Base-by-base conservation (phyloP, 768 basidiomycete species). In the Russula olivacea region DNA sequence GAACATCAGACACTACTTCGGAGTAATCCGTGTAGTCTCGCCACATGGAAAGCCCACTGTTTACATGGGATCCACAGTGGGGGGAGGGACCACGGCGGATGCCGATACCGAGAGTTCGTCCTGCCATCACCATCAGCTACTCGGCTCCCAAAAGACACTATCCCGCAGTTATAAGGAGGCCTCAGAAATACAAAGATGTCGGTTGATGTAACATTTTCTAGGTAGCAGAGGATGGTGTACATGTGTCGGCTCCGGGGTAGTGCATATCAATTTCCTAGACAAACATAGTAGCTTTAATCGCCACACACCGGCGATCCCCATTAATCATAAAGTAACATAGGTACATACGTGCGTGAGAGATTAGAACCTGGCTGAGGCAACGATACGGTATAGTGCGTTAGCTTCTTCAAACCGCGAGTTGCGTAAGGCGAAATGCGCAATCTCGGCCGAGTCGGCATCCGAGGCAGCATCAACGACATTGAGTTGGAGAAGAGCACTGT, bases 391-490 rank as follows among this genome's bases (percentile, higher is more conserved):
- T 50, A 91, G 79, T 61, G 78, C 72, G 66, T 86, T 89, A 19
- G 89, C 89, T 67, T 91, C 89, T 70, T 89, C 88, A 61, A 90
- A 85, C 3, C 85, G 80, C 12, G 90, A 80, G 68, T 89, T 79
- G 43, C 83, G 81, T 53, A 92, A 77, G 49, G 83, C 83, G 68
- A 92, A 92, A 70, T 89, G 86, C 6, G 81, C 79, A 81, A 92
- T 90, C 75, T 90, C 90, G 6, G 86, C 80, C 0, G 85, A 81
- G 69, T 92, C 88, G 9, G 80, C 79, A 60, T 89, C 88, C n/a
- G 77, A 78, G 8, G 74, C 70, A 2, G 82, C 78, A 68, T 89
- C 87, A 59, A 89, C 80, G 69, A 91, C 81, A 54, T 74, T 74
- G 9, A 83, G 76, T 70, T 86, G 87, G 75, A 90, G 80, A 53